Evolutionary conservation across 2,329 filamentous ascomycete genomes (phyloP).

Genomic region (Magnaporthiopsis rhizophila): DNA sequence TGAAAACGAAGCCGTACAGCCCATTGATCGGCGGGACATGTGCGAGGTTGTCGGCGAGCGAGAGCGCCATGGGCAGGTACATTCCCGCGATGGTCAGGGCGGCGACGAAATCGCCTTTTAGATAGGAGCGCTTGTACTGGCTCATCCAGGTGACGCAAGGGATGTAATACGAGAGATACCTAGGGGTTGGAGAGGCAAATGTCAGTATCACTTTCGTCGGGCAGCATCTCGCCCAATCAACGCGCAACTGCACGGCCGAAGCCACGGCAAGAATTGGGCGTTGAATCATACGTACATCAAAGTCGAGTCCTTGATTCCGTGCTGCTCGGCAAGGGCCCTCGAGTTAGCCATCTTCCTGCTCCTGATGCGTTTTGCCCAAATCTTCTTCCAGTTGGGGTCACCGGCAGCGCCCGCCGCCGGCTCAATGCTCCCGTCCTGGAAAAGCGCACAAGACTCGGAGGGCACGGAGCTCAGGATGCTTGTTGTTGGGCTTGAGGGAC

Average conservation of each 20-base stretch:
- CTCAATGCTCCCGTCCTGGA: neutral
- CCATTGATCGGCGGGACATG: conserved; percentile 92
- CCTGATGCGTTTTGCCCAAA: conserved; percentile 21
- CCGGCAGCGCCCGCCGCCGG: conserved; percentile 14
- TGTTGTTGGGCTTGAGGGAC: conserved; percentile 41
- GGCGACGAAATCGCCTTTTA: conserved; percentile 79
- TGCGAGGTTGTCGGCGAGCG: conserved; percentile 82
- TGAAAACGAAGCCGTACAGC: conserved; percentile 88
- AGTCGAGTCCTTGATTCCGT: conserved; percentile 65
- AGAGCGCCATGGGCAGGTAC: conserved; percentile 95
- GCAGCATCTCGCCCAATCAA: too few relatives aligned
- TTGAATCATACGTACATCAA: conserved; percentile 52
- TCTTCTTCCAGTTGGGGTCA: conserved; percentile 38
- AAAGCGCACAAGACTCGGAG: conserved; percentile 22
- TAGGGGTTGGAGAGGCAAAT: conserved; percentile 23
- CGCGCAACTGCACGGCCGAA: neutral
- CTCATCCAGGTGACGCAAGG: conserved; percentile 85
- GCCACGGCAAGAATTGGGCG: neutral
- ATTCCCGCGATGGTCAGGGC: conserved; percentile 97
- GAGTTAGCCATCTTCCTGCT: conserved; percentile 64
- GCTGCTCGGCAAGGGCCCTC: conserved; percentile 59
- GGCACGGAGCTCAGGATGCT: conserved; percentile 23
- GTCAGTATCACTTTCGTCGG: neutral
- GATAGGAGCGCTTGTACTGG: conserved; percentile 75
- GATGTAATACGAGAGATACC: conserved; percentile 89